Percentiles rank a stretch among this genome's conserved stretches.
Conservation (phyloP, 441 rosid genomes). For the Metrosideros polymorpha region DNA sequence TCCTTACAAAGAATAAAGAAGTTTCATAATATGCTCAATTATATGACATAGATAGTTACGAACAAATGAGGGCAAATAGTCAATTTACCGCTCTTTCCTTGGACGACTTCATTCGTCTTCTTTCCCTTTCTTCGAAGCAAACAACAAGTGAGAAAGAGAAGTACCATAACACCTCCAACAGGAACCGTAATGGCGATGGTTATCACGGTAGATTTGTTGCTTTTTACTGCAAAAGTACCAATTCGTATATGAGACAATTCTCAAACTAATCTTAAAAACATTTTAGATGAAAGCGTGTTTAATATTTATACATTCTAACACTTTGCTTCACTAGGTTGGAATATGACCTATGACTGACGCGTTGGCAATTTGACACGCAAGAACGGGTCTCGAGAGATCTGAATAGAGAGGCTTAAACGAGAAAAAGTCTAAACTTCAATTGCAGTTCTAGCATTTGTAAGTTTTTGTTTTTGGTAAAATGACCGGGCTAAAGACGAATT, state of each 20-base stretch:
- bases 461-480: background rate
- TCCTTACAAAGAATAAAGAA: background rate
- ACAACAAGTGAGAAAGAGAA: background rate
- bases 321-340: background rate
- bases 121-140: background rate
- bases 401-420: background rate
- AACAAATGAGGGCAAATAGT: background rate
- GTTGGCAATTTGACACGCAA: background rate
- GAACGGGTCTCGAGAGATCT: background rate
- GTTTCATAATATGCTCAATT: background rate
- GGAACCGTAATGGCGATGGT: background rate
- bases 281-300: background rate
- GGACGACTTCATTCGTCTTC: fast-evolving
- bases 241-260: background rate
- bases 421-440: background rate
- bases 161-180: background rate
- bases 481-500: background rate
- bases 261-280: background rate
- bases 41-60: background rate
- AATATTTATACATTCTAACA: background rate
- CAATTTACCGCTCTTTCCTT: background rate
- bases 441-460: background rate
- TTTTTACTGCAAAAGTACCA: background rate
- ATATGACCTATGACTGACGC: background rate
- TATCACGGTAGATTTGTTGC: background rate